Conservation (phyloP, 768 basidiomycete genomes). For the Leucocoprinus leucothites region DNA sequence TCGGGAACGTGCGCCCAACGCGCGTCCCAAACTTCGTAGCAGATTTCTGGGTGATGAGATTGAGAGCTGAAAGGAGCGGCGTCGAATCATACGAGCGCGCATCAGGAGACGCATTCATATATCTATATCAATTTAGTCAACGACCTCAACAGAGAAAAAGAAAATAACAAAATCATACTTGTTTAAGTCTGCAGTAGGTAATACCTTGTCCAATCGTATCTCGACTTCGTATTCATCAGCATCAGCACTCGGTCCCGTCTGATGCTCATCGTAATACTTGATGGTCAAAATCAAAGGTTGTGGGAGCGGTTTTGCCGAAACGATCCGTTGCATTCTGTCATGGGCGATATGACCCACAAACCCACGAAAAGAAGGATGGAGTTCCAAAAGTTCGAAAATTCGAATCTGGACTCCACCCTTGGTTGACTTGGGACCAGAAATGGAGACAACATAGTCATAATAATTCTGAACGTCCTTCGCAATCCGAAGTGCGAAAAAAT, state of each 20-base stretch:
- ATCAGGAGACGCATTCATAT: constrained; percentile 39
- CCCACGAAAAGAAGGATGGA: constrained; percentile 28
- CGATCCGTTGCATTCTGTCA: constrained; percentile 39
- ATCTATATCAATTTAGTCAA: constrained; percentile 30
- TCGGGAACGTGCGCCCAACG: constrained; percentile 39
- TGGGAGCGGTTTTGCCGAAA: constrained; percentile 41
- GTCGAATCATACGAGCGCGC: constrained; percentile 39
- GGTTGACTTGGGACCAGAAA: constrained; percentile 37
- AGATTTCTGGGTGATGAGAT: constrained; percentile 50
- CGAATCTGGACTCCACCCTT: constrained; percentile 42
- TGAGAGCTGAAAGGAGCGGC: constrained; percentile 52
- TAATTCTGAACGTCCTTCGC: constrained; percentile 36
- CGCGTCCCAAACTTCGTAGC: constrained; percentile 40
- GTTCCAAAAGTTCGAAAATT: constrained; percentile 52
- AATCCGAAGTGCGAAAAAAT: constrained; percentile 53
- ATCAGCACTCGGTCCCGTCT: constrained; percentile 23
- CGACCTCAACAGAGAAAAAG: background rate
- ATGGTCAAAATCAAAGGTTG: constrained; percentile 37
- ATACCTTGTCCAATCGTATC: constrained; percentile 34
- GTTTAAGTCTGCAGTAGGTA: constrained; percentile 27
- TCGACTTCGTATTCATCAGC: constrained; percentile 37
- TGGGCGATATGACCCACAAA: constrained; percentile 45
- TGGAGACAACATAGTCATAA: constrained; percentile 53
- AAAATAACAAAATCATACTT: constrained; percentile 22
- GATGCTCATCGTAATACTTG: constrained; percentile 37